phyloP scores from a whole-genome alignment of 495 filamentous ascomycete species.

The Penicillium cosmopolitanum region DNA sequence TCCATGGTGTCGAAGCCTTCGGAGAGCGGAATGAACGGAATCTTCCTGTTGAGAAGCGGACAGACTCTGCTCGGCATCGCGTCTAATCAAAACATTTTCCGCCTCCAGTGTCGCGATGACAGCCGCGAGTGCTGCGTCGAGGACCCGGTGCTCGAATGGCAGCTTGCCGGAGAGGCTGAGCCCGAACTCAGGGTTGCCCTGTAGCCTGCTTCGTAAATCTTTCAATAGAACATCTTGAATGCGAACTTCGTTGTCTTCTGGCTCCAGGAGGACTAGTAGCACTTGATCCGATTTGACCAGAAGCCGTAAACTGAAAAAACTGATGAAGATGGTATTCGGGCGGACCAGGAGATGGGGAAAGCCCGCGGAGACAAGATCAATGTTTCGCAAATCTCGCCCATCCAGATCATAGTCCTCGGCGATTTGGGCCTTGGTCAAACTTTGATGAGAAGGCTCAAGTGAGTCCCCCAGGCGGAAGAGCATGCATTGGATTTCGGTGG shows the following conservation, averaged over 20 bases:
- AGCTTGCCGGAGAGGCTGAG: constrained; percentile 49
- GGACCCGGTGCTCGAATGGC: constrained; percentile 73
- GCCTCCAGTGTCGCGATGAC: constrained; percentile 43
- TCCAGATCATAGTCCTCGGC: constrained; percentile 26
- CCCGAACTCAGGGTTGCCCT: constrained; percentile 46
- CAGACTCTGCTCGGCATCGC: constrained; percentile 23
- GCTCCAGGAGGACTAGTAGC: constrained; percentile 26
- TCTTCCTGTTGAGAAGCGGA: constrained; percentile 28
- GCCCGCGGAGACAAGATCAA: constrained; percentile 34
- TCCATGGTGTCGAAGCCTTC: constrained; percentile 24
- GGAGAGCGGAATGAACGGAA: constrained; percentile 22
- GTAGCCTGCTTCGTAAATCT: constrained; percentile 61
- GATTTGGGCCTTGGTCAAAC: constrained; percentile 28
- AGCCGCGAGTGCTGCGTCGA: constrained; percentile 80
- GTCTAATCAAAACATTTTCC: constrained; percentile 26
- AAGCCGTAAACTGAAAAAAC: constrained; percentile 36
- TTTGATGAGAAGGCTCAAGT: constrained; percentile 5
- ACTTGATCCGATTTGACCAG: constrained; percentile 32
- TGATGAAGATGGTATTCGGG: constrained; percentile 31
- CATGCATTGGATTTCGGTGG: constrained; percentile 22
- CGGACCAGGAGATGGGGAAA: constrained; percentile 38
- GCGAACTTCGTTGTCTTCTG: constrained; percentile 16
- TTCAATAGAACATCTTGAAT: constrained; percentile 31
- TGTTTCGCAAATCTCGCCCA: constrained; percentile 31
- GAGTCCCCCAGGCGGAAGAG: constrained; percentile 15